Percentiles rank a stretch among this genome's conserved stretches.
These are phyloP conservation scores for Rhizopus stolonifer DNA, from an alignment of 371 early-diverging fungal genomes.

Conservation along the genomic window DNA sequence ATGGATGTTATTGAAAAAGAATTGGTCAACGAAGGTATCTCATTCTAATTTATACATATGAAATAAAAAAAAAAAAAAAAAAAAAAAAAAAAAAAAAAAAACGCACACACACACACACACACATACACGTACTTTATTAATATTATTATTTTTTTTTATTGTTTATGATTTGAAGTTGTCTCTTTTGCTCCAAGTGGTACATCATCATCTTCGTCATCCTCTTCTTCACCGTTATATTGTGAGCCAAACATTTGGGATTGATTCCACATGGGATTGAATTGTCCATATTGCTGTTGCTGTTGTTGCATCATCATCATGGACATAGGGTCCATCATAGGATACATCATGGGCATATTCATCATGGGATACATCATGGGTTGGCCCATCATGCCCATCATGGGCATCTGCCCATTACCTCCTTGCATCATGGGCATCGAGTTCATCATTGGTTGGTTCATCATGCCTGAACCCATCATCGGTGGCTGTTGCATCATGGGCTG, in stretches of 20 bases:
- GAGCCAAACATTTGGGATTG: conserved; percentile 23
- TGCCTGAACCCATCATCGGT: conserved; percentile 22
- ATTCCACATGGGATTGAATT: conserved; percentile 24
- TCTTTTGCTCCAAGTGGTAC: conserved; percentile 30
- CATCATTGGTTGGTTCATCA: conserved; percentile 30
- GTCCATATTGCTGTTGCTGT: conserved; percentile 33
- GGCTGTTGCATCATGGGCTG: conserved; percentile 14
- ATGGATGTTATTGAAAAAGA: conserved; percentile 63
- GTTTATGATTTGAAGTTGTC: conserved; percentile 12
- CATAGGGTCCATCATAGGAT: conserved; percentile 44
- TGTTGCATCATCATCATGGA: conserved; percentile 43
- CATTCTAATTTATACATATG: conserved; percentile 25
- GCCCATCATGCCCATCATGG: conserved; percentile 24
- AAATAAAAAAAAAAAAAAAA: conserved; percentile 6
- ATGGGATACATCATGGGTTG: conserved; percentile 41
- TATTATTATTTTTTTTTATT: conserved; percentile 8
- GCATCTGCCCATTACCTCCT: too few relatives aligned
- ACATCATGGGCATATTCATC: conserved; percentile 19
- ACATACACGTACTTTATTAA: too few relatives aligned
- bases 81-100: too few relatives aligned
- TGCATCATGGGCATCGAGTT: conserved; percentile 36
- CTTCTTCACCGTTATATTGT: conserved; percentile 19
- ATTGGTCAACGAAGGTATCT: conserved; percentile 45
- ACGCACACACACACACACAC: too few relatives aligned
- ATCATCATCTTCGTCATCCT: conserved; percentile 43